Evolutionary conservation across 2,329 filamentous ascomycete genomes (phyloP).

Genomic region (Simplicillium aogashimaense): DNA sequence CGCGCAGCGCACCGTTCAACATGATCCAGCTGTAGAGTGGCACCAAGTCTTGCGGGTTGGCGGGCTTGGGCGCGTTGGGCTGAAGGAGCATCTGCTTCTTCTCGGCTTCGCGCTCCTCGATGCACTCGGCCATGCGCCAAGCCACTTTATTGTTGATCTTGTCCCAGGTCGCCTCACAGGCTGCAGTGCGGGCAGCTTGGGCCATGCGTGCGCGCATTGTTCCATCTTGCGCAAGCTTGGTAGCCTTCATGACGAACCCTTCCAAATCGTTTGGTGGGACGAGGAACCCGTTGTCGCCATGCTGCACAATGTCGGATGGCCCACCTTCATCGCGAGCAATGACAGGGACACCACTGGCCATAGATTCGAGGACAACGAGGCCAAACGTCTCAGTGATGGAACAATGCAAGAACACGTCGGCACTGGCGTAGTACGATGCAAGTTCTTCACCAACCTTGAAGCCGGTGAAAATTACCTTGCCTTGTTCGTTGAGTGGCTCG

Average conservation of each 20-base stretch:
- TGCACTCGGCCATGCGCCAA: conserved; percentile 48
- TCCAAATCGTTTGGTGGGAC: conserved; percentile 49
- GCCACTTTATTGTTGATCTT: conserved; percentile 63
- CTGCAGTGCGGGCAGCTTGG: conserved; percentile 39
- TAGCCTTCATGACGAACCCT: conserved; percentile 44
- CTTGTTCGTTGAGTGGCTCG: conserved; percentile 30
- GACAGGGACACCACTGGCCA: conserved; percentile 61
- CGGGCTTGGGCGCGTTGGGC: conserved; percentile 7
- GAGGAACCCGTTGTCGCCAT: conserved; percentile 51
- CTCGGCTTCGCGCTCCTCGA: conserved; percentile 32
- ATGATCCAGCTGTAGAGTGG: conserved; percentile 34
- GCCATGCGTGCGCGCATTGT: conserved; percentile 34
- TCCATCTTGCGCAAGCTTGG: conserved; percentile 35
- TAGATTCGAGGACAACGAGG: conserved; percentile 59
- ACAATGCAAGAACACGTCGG: conserved; percentile 62
- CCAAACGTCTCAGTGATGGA: conserved; percentile 65
- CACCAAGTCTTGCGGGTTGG: conserved; percentile 19
- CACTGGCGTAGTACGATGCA: conserved; percentile 57
- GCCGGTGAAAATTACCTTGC: conserved; percentile 56
- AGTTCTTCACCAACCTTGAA: conserved; percentile 52
- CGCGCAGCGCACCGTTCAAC: conserved; percentile 28
- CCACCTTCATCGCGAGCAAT: conserved; percentile 61
- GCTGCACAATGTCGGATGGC: conserved; percentile 54
- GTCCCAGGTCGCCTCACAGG: conserved; percentile 58
- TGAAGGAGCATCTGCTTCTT: conserved; percentile 7